Evolutionary conservation across 139 green algal genomes (phyloP), one percentile per base, ranked within the genome.

Genomic region (Chlorella vulgaris): DNA sequence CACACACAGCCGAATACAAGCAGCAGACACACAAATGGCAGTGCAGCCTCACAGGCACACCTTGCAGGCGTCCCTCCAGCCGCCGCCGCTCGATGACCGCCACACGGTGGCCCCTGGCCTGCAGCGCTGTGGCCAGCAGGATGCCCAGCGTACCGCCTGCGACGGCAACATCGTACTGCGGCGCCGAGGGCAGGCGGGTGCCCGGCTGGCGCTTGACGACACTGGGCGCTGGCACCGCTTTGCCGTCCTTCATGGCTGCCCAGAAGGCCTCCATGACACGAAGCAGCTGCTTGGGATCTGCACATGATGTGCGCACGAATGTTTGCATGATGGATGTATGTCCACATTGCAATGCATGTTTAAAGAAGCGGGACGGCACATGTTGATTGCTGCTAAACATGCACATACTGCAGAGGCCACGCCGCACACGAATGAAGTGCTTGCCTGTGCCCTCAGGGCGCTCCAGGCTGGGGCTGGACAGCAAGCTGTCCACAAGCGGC

Each of bases 111-210:
- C 92, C 93, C n/a, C 77, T 43, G 50, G 83, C 39, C 82, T 94
- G 90, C 80, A 97, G 83, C 5, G 47, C 67, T 7, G 87, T 67
- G 0, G 94, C 95, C 21, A 97, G 24, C 60, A 98, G 90, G 18
- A 98, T 86, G 28, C 95, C 95, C 42, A 98, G 88, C 2, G 93
- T 98, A 35, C 95, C 95, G 21, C 95, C 95, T 47, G 87, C 94
- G 29, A 98, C 90, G 1, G 86, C 83, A 31, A 97, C 94, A 79
- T 98, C 94, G 70, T 86, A 95, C 38, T 92, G 33, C 19, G 40
- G 24, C 13, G 29, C 36, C 8, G 40, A 28, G 6, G 26, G 31
- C 6, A 76, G 42, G 36, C 33, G 39, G 7, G 33, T 8, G 22
- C 67, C 42, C 19, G 71, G 50, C 39, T 68, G 51, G 2, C 40